phyloP scores from a whole-genome alignment of 768 basidiomycete genomes.

The Cystobasidium ongulense region DNA sequence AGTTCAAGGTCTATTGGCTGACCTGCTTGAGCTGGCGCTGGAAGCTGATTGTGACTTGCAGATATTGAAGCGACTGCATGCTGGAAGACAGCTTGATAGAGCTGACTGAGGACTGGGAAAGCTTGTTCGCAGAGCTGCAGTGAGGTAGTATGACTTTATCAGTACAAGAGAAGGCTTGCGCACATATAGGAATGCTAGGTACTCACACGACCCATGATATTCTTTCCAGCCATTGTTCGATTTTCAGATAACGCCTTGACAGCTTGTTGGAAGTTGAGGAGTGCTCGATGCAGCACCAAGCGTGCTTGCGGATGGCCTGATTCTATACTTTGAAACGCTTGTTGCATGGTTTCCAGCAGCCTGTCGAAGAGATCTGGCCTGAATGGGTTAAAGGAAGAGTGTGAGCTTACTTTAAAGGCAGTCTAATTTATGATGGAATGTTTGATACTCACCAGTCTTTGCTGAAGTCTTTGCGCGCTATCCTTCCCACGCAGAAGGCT shows the following conservation, averaged over 20 bases:
- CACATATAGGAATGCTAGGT: not conserved
- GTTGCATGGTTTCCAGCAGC: constrained; percentile 55
- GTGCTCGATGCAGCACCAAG: constrained; percentile 34
- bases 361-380: constrained; percentile 59
- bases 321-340: constrained; percentile 48
- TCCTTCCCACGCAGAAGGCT: constrained; percentile 62
- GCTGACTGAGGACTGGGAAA: constrained; percentile 54
- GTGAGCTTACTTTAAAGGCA: not conserved
- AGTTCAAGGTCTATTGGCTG: constrained; percentile 52
- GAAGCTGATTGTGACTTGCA: not conserved
- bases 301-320: constrained; percentile 45
- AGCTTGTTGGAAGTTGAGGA: constrained; percentile 35
- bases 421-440: not conserved
- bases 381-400: constrained; percentile 32
- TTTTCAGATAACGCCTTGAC: constrained; percentile 39
- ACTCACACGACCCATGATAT: constrained; percentile 32
- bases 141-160: constrained; percentile 53
- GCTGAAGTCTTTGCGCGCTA: constrained; percentile 71
- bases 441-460: constrained; percentile 54
- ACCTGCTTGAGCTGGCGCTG: constrained; percentile 37
- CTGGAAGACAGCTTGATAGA: constrained; percentile 52
- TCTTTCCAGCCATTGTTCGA: constrained; percentile 36
- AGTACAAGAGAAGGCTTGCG: not conserved
- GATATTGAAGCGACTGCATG: not conserved
- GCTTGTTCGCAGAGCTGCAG: constrained; percentile 43